Evolutionary conservation across 345 rosid species (phyloP), one percentile per base, ranked within the genome.

Genomic region (Gossypium bickii): DNA sequence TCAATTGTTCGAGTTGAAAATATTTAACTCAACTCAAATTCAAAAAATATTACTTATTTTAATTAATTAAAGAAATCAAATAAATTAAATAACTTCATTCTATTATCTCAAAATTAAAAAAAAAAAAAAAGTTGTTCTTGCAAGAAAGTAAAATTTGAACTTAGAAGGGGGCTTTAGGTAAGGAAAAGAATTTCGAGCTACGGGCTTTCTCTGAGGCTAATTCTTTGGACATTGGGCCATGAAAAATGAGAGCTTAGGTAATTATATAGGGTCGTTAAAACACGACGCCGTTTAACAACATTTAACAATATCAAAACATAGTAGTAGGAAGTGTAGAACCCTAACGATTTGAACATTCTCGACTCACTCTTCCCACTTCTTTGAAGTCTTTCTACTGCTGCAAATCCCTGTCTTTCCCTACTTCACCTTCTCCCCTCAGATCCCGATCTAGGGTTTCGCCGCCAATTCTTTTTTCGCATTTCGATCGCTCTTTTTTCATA

Each of bases 291-390:
- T 55, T 17, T 5, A 1, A 7, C 7, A 55, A 4, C 22, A n/a
- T 53, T 4, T n/a, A 51, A 51, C 56, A 51, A 13, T 12, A 16
- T 58, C 25, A 25, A 38, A 8, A n/a, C 20, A 24, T 16, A 15
- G 9, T 13, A 61, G 12, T 57, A 57, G 61, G 0, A 61, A 22
- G 38, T 7, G 4, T 47, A 67, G 55, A 67, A 45, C 72, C 58
- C 71, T 68, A 24, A 24, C 63, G 53, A 41, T 51, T 69, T 71
- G 51, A 71, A 56, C 63, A 55, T 53, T 71, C 64, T 24, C 25
- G 74, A 34, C 29, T 11, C 51, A 18, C 24, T 34, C 41, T 71
- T 41, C 49, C n/a, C 51, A n/a, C 62, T 70, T 70, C 34, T 20
- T 9, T 22, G 10, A 8, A 22, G 57, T 16, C 24, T 45, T 63